These are phyloP conservation scores for Yamadazyma olivae DNA, from an alignment of 805 yeast genomes.

Conservation along the genomic window DNA sequence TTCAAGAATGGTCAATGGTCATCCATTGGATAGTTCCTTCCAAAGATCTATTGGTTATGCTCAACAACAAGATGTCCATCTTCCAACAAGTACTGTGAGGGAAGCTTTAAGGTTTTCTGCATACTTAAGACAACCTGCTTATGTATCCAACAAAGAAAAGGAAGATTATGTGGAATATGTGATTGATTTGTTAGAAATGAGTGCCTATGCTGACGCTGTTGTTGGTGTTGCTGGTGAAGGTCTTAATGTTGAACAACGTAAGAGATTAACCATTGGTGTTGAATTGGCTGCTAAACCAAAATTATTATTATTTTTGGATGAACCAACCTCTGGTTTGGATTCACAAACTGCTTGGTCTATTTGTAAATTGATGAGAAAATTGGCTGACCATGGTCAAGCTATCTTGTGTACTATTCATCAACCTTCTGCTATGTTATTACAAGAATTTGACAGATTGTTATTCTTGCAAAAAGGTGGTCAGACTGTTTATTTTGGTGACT, in stretches of 20 bases:
- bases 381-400: conserved; percentile 41
- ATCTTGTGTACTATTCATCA: conserved; percentile 68
- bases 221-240: conserved; percentile 76
- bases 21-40: conserved; percentile 60
- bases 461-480: conserved; percentile 72
- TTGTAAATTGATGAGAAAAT: conserved; percentile 37
- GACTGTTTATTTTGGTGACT: conserved; percentile 80
- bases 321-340: conserved; percentile 44
- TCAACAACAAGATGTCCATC: conserved; percentile 78
- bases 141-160: conserved; percentile 56
- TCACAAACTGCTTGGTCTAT: conserved; percentile 45
- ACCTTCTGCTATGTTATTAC: conserved; percentile 76
- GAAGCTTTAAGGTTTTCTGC: conserved; percentile 75
- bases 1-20: conserved; percentile 60
- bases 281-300: conserved; percentile 42
- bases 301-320: conserved; percentile 37
- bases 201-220: conserved; percentile 69
- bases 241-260: conserved; percentile 40
- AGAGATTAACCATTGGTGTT: conserved; percentile 40
- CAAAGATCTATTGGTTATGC: conserved; percentile 78
- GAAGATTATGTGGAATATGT: conserved; percentile 66
- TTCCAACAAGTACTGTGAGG: conserved; percentile 66
- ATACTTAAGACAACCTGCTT: conserved; percentile 63
- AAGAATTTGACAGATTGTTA: conserved; percentile 72
- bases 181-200: conserved; percentile 66